phyloP scores from a whole-genome alignment of 805 yeast species.

The Kodamaea sagamina region DNA sequence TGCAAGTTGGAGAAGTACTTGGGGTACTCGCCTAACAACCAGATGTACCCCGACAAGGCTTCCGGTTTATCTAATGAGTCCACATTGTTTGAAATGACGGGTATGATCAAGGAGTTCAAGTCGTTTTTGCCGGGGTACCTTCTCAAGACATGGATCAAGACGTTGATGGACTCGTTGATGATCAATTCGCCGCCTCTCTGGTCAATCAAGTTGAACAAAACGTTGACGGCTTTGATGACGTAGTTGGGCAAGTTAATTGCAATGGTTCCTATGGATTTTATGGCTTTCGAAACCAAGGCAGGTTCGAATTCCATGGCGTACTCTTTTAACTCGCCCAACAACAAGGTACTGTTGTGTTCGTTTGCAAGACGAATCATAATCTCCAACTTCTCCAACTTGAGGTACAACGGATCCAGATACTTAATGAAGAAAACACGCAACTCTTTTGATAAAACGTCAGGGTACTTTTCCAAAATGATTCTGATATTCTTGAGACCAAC shows the following conservation, averaged over 20 bases:
- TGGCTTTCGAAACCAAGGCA: conserved; percentile 67
- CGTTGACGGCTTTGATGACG: conserved; percentile 59
- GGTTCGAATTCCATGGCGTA: conserved; percentile 85
- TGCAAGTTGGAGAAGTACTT: conserved; percentile 56
- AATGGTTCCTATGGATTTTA: conserved; percentile 68
- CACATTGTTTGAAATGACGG: conserved; percentile 51
- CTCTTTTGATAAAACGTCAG: conserved; percentile 73
- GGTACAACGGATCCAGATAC: conserved; percentile 78
- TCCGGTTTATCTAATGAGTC: conserved; percentile 52
- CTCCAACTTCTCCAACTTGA: conserved; percentile 76
- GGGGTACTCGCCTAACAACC: conserved; percentile 74
- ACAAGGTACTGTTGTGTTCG: conserved; percentile 55
- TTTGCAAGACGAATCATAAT: conserved; percentile 69
- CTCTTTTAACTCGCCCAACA: conserved; percentile 72
- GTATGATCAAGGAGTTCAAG: conserved; percentile 52
- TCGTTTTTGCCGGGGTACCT: conserved; percentile 57
- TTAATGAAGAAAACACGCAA: conserved; percentile 88
- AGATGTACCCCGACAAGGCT: conserved; percentile 60
- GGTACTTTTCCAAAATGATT: conserved; percentile 85
- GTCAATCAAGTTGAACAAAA: conserved; percentile 57
- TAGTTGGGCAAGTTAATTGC: conserved; percentile 62
- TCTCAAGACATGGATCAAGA: conserved; percentile 65
- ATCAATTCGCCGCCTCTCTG: conserved; percentile 64
- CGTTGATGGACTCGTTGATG: conserved; percentile 60
- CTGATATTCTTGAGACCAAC: conserved; percentile 90